Percentiles rank a stretch among this genome's conserved stretches.
phyloP scores from a whole-genome alignment of 768 basidiomycete genomes.

The Saitozyma podzolica region DNA sequence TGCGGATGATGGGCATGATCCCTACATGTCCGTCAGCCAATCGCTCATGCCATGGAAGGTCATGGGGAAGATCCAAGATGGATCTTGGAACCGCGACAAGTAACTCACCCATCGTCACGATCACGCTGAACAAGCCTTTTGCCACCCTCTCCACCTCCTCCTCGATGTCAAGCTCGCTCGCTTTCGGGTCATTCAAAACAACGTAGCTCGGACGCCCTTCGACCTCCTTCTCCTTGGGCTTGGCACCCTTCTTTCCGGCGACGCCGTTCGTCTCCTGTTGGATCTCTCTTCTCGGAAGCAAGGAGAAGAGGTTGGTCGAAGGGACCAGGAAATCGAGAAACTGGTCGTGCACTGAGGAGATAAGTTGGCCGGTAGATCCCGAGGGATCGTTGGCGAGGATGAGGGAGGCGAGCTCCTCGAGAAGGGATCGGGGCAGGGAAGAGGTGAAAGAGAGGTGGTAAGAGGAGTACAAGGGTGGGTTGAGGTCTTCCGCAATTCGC shows the following conservation, averaged over 20 bases:
- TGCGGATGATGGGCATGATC: constrained; percentile 89
- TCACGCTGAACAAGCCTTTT: constrained; percentile 83
- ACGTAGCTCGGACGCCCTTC: constrained; percentile 65
- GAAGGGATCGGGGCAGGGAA: constrained; percentile 77
- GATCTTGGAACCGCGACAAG: too few species aligned
- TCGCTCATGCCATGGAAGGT: not conserved
- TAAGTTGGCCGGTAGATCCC: constrained; percentile 31
- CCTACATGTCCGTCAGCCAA: constrained; percentile 56
- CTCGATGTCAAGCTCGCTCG: constrained; percentile 87
- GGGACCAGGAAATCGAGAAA: constrained; percentile 95
- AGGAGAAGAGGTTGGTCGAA: constrained; percentile 86
- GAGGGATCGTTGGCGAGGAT: constrained; percentile 65
- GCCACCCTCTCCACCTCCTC: constrained; percentile 89
- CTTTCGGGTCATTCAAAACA: constrained; percentile 85
- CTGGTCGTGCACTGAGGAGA: constrained; percentile 81
- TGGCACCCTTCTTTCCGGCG: constrained; percentile 22
- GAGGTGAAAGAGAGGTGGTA: constrained; percentile 95
- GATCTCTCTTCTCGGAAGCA: constrained; percentile 60
- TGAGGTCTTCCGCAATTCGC: constrained; percentile 89
- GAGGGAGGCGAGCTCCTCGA: constrained; percentile 89
- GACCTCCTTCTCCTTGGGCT: constrained; percentile 37
- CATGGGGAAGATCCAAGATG: not conserved
- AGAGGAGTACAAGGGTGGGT: constrained; percentile 83
- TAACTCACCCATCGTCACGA: constrained; percentile 75
- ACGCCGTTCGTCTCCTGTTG: constrained; percentile 21